Evolutionary conservation across 495 filamentous ascomycete genomes (phyloP).

Genomic region (Apodospora peruviana): DNA sequence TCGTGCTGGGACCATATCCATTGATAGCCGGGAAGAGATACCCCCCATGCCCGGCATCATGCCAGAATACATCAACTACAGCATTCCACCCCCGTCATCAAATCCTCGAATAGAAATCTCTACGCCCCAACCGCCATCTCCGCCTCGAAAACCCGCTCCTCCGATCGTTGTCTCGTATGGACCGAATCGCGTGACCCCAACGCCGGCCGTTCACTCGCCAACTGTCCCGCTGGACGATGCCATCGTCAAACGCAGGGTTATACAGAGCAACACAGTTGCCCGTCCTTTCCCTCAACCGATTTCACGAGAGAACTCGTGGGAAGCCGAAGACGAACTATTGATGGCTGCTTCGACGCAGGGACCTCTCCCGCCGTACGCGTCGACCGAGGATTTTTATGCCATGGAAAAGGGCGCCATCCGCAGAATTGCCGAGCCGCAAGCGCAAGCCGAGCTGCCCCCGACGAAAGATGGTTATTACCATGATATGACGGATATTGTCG

Average conservation of each 20-base stretch:
- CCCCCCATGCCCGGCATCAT: slow-evolving; percentile 15
- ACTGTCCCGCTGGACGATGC: slow-evolving; percentile 25
- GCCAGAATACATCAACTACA: slow-evolving; percentile 18
- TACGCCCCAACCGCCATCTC: slow-evolving; percentile 9
- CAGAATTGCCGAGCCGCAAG: slow-evolving; percentile 22
- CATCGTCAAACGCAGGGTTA: slow-evolving; percentile 13
- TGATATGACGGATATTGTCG: slow-evolving; percentile 12
- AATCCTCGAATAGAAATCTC: neutral
- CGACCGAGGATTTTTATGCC: slow-evolving; percentile 20
- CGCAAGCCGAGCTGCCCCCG: slow-evolving; percentile 27
- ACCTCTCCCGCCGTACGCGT: slow-evolving; percentile 27
- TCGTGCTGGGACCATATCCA: slow-evolving; percentile 13
- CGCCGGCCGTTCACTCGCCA: slow-evolving; percentile 18
- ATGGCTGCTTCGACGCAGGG: slow-evolving; percentile 14
- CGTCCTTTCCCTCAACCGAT: neutral
- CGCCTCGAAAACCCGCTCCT: slow-evolving; percentile 10
- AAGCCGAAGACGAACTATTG: slow-evolving; percentile 12
- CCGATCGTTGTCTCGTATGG: slow-evolving; percentile 27
- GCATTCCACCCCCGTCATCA: slow-evolving; percentile 8
- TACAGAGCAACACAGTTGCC: slow-evolving; percentile 5
- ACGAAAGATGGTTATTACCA: slow-evolving; percentile 32
- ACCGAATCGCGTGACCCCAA: slow-evolving; percentile 27
- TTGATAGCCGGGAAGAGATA: slow-evolving; percentile 11
- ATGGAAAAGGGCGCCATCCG: slow-evolving; percentile 30
- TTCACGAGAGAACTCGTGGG: slow-evolving; percentile 15